Conservation (phyloP, 1,284 basidiomycete species). For the Singerocomus rubriflavus region DNA sequence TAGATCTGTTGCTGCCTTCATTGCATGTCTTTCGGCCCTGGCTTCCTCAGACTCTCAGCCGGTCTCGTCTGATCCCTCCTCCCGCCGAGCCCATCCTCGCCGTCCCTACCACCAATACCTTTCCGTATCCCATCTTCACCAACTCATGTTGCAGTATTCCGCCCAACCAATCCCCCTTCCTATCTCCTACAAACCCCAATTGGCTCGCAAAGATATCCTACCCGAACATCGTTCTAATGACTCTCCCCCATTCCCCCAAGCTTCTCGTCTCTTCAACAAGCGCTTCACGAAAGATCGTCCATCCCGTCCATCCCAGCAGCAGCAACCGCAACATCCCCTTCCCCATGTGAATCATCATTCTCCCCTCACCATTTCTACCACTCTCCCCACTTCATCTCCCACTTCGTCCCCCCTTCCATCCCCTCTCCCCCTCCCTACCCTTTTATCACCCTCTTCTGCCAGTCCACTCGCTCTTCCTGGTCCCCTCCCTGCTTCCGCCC, state of each 20-base stretch:
- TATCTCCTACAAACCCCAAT: constrained; percentile 38
- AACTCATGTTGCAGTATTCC: constrained; percentile 69
- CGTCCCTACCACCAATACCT: constrained; percentile 23
- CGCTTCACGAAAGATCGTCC: constrained; percentile 39
- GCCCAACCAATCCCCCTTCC: constrained; percentile 50
- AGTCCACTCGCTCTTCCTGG: constrained; percentile 26
- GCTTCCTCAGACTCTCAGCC: constrained; percentile 52
- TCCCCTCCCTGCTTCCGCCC: constrained; percentile 20
- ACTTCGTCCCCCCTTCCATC: constrained; percentile 22
- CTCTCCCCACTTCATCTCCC: constrained; percentile 33
- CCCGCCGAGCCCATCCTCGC: constrained; percentile 26
- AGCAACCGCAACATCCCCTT: constrained; percentile 29
- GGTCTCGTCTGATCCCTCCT: constrained; percentile 50
- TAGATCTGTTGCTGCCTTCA: constrained; percentile 18
- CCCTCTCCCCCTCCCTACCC: constrained; percentile 26
- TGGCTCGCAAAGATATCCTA: constrained; percentile 34
- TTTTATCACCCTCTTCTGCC: constrained; percentile 26
- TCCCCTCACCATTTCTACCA: constrained; percentile 8
- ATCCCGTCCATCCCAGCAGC: constrained; percentile 38
- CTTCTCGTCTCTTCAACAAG: constrained; percentile 37
- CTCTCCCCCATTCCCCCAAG: constrained; percentile 22
- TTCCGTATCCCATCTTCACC: constrained; percentile 26
- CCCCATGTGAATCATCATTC: constrained; percentile 18
- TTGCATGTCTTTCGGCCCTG: constrained; percentile 51
- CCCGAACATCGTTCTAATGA: constrained; percentile 49